Evolutionary conservation across 345 rosid genomes (phyloP).

Genomic region (Rhodamnia argentea): DNA sequence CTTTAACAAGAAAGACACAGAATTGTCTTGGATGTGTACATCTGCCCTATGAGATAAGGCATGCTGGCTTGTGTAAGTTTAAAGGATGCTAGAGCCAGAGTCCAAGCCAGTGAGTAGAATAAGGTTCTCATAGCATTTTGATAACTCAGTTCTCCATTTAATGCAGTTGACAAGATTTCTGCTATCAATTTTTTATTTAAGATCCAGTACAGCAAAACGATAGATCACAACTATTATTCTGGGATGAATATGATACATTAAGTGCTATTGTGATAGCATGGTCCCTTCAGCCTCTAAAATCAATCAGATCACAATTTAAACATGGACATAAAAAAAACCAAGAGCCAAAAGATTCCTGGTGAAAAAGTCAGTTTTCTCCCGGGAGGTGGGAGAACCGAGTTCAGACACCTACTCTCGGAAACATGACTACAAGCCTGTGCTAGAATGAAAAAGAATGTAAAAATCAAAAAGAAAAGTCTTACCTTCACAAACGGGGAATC

Average conservation of each 20-base stretch:
- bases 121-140: background rate
- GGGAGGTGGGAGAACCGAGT: background rate
- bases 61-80: background rate
- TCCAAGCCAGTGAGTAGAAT: background rate
- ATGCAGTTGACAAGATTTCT: background rate
- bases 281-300: background rate
- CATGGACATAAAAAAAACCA: background rate
- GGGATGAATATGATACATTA: background rate
- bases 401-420: background rate
- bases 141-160: background rate
- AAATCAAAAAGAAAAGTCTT: background rate
- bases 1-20: background rate
- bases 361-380: background rate
- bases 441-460: background rate
- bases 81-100: background rate
- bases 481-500: slow-evolving; percentile 95
- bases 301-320: background rate
- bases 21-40: background rate
- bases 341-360: background rate
- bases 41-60: background rate
- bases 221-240: background rate
- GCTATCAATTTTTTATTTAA: background rate
- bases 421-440: background rate
- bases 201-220: background rate
- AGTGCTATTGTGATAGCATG: background rate